Evolutionary conservation across 176 grass and related monocot species (phyloP).

Genomic region (Chloris gayana): DNA sequence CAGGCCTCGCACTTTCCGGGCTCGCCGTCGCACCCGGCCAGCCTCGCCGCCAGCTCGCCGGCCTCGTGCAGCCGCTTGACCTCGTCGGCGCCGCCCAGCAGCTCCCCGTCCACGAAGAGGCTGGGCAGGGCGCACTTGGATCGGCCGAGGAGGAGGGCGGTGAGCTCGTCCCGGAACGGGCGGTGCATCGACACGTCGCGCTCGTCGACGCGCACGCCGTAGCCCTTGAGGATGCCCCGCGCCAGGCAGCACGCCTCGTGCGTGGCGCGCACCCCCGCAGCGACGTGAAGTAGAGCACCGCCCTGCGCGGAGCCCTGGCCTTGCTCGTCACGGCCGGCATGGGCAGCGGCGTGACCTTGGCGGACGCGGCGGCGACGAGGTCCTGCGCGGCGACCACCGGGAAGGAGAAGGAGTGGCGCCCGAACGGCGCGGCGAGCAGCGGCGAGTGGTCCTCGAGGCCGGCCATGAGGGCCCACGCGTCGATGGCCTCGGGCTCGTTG

Average conservation of each 20-base stretch:
- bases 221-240: constrained; percentile 71
- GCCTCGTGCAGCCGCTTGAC: constrained; percentile 84
- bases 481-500: constrained; percentile 87
- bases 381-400: constrained; percentile 32
- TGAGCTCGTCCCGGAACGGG: constrained; percentile 74
- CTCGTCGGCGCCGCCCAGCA: constrained; percentile 74
- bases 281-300: constrained; percentile 93
- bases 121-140: constrained; percentile 44
- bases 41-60: constrained; percentile 56
- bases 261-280: constrained; percentile 84
- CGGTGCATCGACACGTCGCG: constrained; percentile 95
- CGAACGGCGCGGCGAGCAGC: constrained; percentile 47
- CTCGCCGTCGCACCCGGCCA: constrained; percentile 54
- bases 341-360: constrained; percentile 46
- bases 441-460: constrained; percentile 71
- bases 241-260: constrained; percentile 79
- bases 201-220: constrained; percentile 79
- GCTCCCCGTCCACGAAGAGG: constrained; percentile 66
- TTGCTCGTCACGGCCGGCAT: not conserved
- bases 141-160: constrained; percentile 39
- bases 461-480: constrained; percentile 81
- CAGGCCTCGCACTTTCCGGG: constrained; percentile 63
- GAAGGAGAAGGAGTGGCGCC: constrained; percentile 92
- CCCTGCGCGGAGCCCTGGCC: constrained; percentile 33
- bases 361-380: constrained; percentile 40